A percentile compares a stretch with the other conserved stretches of the same genome.
These are phyloP conservation scores for Gossypium davidsonii DNA, from an alignment of 441 rosid species.

Conservation along the genomic window DNA sequence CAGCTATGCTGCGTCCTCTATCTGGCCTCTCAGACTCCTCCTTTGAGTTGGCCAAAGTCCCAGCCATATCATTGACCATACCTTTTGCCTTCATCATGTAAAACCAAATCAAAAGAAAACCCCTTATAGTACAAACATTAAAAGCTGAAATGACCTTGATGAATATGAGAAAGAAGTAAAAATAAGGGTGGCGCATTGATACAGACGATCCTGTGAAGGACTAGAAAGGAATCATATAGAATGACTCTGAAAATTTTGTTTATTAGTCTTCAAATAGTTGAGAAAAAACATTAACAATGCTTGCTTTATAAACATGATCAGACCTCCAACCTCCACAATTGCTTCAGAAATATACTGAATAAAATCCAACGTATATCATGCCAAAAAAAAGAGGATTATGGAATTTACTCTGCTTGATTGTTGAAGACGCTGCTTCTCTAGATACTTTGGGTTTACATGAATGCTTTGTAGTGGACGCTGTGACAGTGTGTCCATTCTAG, in stretches of 20 bases:
- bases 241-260: neutral
- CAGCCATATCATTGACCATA: slow-evolving; percentile 42
- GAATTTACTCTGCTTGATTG: slow-evolving; percentile 74
- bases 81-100: slow-evolving; percentile 52
- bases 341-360: neutral
- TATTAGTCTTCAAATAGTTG: neutral
- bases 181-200: neutral
- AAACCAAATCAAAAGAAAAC: slow-evolving; percentile 13
- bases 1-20: slow-evolving; percentile 35
- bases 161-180: neutral
- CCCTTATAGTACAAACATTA: neutral
- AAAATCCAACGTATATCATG: neutral
- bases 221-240: neutral
- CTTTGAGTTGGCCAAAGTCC: slow-evolving; percentile 38
- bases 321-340: neutral
- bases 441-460: slow-evolving; percentile 93
- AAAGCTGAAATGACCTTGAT: neutral
- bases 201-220: neutral
- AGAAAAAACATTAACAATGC: neutral
- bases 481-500: slow-evolving; percentile 64
- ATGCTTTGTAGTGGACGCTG: slow-evolving; percentile 83
- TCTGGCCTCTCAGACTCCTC: slow-evolving; percentile 61
- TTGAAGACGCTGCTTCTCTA: slow-evolving; percentile 89
- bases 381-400: neutral
- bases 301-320: neutral